Percentiles rank a stretch among this genome's conserved stretches.
These are phyloP conservation scores for Corynascus novoguineensis DNA, from an alignment of 495 filamentous ascomycete genomes.

Conservation along the genomic window DNA sequence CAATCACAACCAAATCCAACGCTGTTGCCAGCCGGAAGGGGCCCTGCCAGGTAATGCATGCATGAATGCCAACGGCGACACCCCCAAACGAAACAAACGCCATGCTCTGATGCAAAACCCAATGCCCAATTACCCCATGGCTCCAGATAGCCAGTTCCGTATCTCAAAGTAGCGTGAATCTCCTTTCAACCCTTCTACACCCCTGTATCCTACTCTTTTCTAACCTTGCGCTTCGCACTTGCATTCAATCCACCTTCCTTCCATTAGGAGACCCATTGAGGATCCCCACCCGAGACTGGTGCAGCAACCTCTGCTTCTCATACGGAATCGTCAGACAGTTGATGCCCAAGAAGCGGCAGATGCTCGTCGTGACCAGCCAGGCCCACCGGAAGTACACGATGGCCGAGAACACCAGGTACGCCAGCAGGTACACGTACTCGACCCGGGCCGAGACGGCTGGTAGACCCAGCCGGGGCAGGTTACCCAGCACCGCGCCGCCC, in stretches of 20 bases:
- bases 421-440: slow-evolving; percentile 76
- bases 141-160: background rate
- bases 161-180: slow-evolving; percentile 1
- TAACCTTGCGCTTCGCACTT: background rate
- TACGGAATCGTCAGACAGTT: slow-evolving; percentile 84
- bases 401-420: slow-evolving; percentile 73
- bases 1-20: background rate
- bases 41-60: background rate
- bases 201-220: background rate
- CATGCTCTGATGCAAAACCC: slow-evolving; percentile 10
- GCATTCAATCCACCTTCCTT: slow-evolving; percentile 4
- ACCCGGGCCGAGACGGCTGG: slow-evolving; percentile 50
- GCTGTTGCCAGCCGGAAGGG: background rate
- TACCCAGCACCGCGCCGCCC: slow-evolving; percentile 74
- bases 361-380: slow-evolving; percentile 79
- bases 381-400: slow-evolving; percentile 91
- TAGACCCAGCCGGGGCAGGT: slow-evolving; percentile 74
- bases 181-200: background rate
- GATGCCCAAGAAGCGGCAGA: slow-evolving; percentile 88
- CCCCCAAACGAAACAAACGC: slow-evolving; percentile 5
- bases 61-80: slow-evolving; percentile 2
- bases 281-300: slow-evolving; percentile 14
- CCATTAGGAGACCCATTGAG: slow-evolving; percentile 20
- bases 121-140: background rate
- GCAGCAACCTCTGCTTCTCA: slow-evolving; percentile 41